Evolutionary conservation across 306 rosid genomes (phyloP).

Genomic region (Rosa lucieae): DNA sequence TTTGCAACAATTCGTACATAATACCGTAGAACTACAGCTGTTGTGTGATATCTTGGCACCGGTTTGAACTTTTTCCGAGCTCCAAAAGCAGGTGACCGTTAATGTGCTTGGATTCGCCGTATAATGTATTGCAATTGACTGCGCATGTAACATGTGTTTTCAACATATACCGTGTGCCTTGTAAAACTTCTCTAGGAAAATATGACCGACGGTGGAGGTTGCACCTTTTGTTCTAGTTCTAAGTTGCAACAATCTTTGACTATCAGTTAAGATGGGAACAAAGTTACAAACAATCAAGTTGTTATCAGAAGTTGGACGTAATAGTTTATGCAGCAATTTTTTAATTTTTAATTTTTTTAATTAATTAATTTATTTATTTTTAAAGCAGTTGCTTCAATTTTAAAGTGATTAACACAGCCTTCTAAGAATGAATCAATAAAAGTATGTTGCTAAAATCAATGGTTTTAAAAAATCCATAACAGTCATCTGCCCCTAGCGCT

Average conservation of each 20-base stretch:
- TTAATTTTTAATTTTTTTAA: background rate
- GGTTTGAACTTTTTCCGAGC: background rate
- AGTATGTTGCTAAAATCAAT: too few species aligned
- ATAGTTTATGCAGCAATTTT: background rate
- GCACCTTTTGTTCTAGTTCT: slow-evolving; percentile 1
- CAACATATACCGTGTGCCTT: background rate
- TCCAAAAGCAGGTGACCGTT: slow-evolving; percentile 9
- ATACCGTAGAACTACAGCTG: background rate
- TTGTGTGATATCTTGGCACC: background rate
- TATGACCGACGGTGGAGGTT: background rate
- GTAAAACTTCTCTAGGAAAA: background rate
- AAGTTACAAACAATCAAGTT: background rate
- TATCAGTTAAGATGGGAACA: background rate
- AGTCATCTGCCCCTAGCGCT: too few species aligned
- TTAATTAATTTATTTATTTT: background rate
- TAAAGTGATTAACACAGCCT: background rate
- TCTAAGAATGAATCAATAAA: background rate
- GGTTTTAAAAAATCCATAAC: too few species aligned
- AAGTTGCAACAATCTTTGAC: background rate
- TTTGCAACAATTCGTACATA: slow-evolving; percentile 25
- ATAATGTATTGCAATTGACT: background rate
- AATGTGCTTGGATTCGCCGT: background rate
- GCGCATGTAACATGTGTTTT: background rate
- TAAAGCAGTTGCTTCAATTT: background rate
- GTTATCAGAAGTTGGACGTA: background rate